Evolutionary conservation across 2,329 filamentous ascomycete species (phyloP).

Genomic region (Aspergillus viridinutans): DNA sequence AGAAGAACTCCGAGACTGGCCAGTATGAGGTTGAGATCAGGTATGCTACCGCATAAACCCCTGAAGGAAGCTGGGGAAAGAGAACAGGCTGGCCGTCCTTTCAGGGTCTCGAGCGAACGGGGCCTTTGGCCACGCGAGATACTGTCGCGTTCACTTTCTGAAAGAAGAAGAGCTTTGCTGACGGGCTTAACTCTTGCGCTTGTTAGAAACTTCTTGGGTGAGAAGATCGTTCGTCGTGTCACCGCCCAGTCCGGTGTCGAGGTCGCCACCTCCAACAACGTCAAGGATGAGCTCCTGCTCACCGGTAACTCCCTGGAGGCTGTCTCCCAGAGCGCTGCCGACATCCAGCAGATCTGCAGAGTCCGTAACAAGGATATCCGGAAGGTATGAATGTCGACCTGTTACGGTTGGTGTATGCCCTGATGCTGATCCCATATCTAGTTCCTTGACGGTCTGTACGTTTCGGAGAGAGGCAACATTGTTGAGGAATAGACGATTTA

Average conservation of each 20-base stretch:
- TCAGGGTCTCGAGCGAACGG: neutral
- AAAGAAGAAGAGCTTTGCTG: conserved; percentile 11
- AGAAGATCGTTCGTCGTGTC: conserved; percentile 97
- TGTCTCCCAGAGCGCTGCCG: conserved; percentile 96
- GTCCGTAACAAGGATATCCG: conserved; percentile 99
- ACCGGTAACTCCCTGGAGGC: conserved; percentile 92
- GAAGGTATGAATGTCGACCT: conserved; percentile 60
- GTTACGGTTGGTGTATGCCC: neutral
- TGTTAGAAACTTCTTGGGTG: conserved; percentile 91
- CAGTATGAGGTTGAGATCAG: conserved; percentile 93
- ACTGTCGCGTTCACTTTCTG: neutral
- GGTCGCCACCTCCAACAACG: conserved; percentile 80
- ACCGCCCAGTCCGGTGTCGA: conserved; percentile 86
- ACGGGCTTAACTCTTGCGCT: conserved; percentile 25
- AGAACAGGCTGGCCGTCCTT: neutral
- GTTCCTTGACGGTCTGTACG: conserved; percentile 99
- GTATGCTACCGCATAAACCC: conserved; percentile 51
- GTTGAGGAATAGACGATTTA: conserved; percentile 52
- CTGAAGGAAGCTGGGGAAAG: neutral
- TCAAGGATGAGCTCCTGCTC: conserved; percentile 97
- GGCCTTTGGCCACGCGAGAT: neutral
- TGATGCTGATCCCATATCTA: conserved; percentile 34
- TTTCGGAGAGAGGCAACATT: conserved; percentile 98
- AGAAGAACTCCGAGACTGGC: conserved; percentile 90
- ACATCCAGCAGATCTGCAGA: conserved; percentile 99